Evolutionary conservation across 2,329 filamentous ascomycete species (phyloP).

Genomic region (Ophiostoma angusticollis): DNA sequence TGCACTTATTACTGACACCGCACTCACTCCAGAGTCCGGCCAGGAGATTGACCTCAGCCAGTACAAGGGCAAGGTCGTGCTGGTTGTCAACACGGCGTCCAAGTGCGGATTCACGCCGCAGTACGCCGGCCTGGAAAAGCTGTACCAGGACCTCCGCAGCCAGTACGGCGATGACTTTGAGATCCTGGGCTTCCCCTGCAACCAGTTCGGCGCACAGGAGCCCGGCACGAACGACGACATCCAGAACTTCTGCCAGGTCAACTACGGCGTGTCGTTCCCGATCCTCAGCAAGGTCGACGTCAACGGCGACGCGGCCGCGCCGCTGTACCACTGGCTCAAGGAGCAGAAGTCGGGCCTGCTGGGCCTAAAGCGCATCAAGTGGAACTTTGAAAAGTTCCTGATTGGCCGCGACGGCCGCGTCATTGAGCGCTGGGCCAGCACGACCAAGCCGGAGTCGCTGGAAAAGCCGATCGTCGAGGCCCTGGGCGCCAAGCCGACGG

Average conservation of each 20-base stretch:
- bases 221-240: constrained; percentile 73
- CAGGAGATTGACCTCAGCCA: constrained; percentile 53
- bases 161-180: constrained; percentile 65
- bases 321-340: constrained; percentile 68
- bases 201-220: constrained; percentile 90
- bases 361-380: constrained; percentile 87
- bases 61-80: constrained; percentile 83
- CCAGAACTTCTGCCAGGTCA: constrained; percentile 75
- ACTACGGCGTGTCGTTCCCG: constrained; percentile 89
- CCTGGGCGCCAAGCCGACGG: constrained; percentile 40
- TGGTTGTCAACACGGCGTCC: constrained; percentile 94
- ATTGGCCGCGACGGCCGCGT: constrained; percentile 77
- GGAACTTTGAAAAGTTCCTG: constrained; percentile 99
- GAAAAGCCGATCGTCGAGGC: constrained; percentile 66
- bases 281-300: constrained; percentile 87
- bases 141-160: constrained; percentile 67
- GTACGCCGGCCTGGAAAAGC: constrained; percentile 77
- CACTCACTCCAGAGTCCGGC: constrained; percentile 50
- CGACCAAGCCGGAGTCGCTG: constrained; percentile 71
- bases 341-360: constrained; percentile 65
- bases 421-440: constrained; percentile 74
- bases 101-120: constrained; percentile 99
- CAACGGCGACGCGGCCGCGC: constrained; percentile 71
- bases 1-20: constrained; percentile 2
- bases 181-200: constrained; percentile 94